Base-by-base conservation (phyloP, 129 eudicot genomes). In the Centrapalus pauciflorus region DNA sequence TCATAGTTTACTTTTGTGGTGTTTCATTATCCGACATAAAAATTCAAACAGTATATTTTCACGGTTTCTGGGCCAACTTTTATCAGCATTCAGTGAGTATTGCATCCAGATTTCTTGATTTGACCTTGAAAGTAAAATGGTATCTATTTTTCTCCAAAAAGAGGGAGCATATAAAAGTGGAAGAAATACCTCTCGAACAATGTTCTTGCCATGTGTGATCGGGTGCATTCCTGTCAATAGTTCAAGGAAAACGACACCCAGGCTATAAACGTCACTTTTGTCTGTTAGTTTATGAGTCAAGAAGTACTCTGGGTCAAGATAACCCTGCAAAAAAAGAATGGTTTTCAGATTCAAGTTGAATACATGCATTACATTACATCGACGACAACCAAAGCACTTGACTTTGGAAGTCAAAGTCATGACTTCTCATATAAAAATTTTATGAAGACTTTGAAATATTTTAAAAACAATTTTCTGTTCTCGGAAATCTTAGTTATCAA, bases 251-350 rank as follows among this genome's bases (percentile, higher is more conserved):
- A 90, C 97, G 27, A 90, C 95, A 25, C 97, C 97, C 56, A 90
- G 84, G 69, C 97, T 90, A 70, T 90, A 90, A 38, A 90, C 97
- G 28, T 90, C 97, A 61, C 97, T 90, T 65, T 90, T 90, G 74
- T 90, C 97, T 0, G 97, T 90, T 52, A 90, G 74, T 75, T 90
- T 87, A 71, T 85, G 97, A 50, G 97, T 90, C 57, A 90, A 78
- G 74, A 90, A 87, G 58, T 90, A 90, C 60, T 90, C 97, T 0
- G 96, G 97, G 64, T 90, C 97, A 77, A 90, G 97, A 59, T 90
- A 90, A 10, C 97, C 97, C 97, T 90, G 86, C 77, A 87, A 43
- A 50, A 56, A 55, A 23, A 57, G 32, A 6, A 7, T 16, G 10
- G 21, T 33, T 32, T 71, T 30, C n/a, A 10, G 19, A 17, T 17